phyloP scores from a whole-genome alignment of 2,329 filamentous ascomycete species.

The Chrysoporthe cubensis region DNA sequence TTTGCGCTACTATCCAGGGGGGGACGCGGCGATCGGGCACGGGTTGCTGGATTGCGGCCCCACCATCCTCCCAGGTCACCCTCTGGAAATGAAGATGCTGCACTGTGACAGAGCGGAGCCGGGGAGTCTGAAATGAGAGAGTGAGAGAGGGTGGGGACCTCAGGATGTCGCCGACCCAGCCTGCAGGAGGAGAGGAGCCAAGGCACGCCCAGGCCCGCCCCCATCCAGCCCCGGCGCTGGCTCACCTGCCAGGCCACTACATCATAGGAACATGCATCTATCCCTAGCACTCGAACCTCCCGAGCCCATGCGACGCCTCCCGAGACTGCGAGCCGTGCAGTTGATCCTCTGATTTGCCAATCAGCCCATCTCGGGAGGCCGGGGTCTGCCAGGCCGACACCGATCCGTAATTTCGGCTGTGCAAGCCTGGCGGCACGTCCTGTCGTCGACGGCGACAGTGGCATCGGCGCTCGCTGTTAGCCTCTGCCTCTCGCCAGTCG shows the following conservation, averaged over 20 bases:
- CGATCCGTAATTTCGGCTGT: conserved; percentile 18
- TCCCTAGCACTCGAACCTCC: not conserved
- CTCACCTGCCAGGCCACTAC: not conserved
- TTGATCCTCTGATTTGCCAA: not conserved
- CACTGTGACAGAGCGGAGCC: conserved; percentile 18
- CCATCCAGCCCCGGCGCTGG: not conserved
- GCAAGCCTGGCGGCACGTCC: not conserved
- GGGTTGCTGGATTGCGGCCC: not conserved
- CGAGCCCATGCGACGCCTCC: not conserved
- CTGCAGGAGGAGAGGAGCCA: not conserved
- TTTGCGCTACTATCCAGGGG: not conserved
- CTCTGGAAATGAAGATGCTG: conserved; percentile 21
- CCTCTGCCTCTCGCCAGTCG: not conserved
- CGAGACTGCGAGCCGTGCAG: not conserved
- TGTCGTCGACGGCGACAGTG: not conserved
- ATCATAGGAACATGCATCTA: no score
- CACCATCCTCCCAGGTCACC: not conserved
- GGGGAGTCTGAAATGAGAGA: conserved; percentile 13
- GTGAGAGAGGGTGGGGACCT: not conserved
- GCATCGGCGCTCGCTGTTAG: not conserved
- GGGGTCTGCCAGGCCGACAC: conserved; percentile 15
- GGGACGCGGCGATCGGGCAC: conserved; percentile 1
- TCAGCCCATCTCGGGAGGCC: conserved; percentile 1
- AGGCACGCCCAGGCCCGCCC: not conserved
- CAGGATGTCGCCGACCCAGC: conserved; percentile 4